Evolutionary conservation across 352 stramenopile species (phyloP), one percentile per base, ranked within the genome.

Genomic region (Sclerospora graminicola): DNA sequence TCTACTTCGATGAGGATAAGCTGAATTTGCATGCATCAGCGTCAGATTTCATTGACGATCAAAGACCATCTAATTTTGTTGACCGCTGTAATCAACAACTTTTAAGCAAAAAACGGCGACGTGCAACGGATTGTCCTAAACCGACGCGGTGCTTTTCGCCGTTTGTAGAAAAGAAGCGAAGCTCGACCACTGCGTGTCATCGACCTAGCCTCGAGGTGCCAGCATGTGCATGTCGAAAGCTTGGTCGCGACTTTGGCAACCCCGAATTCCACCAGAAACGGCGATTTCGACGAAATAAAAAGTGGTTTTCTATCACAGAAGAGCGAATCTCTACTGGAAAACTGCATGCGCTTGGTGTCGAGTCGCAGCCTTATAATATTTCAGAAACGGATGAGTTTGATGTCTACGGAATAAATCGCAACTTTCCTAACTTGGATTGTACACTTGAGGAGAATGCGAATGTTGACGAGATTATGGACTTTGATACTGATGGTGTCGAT

Each of bases 221-320:
- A 13, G 31, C 49, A n/a, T 83, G 70, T 41, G 49, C 39, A 19
- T 83, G 70, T 45, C 60, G 54, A 19, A 69, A 69, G 18, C 68
- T 81, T 4, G 70, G 67, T 1, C 61, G 60, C 8, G 68, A 66
- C 0, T 57, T 69, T 4, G 41, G 38, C 14, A 53, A 41, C 14
- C 54, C 52, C 8, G 45, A 63, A 14, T 48, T 54, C 3, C 35
- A 44, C 1, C 56, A 69, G 10, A 57, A 58, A 16, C 64, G 48
- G 26, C 60, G 63, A 0, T 84, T 84, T 47, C 68, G 56, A 28
- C 61, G 66, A 13, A 63, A 53, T 42, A 82, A 78, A 19, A 69
- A 63, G 44, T 71, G 62, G 65, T 53, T 72, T 18, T 47, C 65
- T 13, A 63, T 67, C 45, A 60, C 66, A 28, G 61, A 76, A 36